These are phyloP conservation scores for Phytophthora europaea DNA, from an alignment of 352 stramenopile species.

Conservation along the genomic window DNA sequence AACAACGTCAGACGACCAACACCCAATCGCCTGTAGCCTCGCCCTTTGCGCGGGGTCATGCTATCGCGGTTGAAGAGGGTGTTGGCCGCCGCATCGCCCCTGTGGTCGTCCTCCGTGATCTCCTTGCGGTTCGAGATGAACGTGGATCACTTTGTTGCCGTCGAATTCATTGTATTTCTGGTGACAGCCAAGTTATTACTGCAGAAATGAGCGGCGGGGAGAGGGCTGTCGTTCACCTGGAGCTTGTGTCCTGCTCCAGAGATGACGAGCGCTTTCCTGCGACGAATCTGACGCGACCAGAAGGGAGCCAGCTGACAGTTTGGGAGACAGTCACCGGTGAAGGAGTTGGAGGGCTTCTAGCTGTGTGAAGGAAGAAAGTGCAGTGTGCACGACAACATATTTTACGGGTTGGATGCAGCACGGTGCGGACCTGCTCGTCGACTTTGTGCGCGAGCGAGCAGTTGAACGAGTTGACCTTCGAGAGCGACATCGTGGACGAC, in stretches of 20 bases:
- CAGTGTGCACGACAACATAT: too few relatives aligned
- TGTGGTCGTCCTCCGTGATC: conserved; percentile 79
- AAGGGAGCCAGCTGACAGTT: conserved; percentile 1
- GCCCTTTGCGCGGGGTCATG: conserved; percentile 69
- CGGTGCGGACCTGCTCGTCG: conserved; percentile 39
- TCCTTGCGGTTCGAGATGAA: conserved; percentile 85
- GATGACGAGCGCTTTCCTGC: conserved; percentile 37
- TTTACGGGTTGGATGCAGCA: conserved; percentile 60
- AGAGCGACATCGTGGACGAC: conserved; percentile 59
- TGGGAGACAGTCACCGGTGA: conserved; percentile 40
- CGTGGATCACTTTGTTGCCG: conserved; percentile 12
- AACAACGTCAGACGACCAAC: not conserved
- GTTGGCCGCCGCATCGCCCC: conserved; percentile 47
- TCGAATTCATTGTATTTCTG: conserved; percentile 1
- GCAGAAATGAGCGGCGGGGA: conserved; percentile 6
- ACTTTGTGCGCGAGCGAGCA: conserved; percentile 75
- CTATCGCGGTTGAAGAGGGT: conserved; percentile 81
- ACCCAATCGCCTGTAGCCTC: not conserved
- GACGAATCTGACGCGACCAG: conserved; percentile 19
- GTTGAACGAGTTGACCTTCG: conserved; percentile 60
- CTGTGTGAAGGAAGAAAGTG: too few relatives aligned
- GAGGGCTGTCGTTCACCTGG: conserved; percentile 23
- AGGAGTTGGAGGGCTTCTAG: too few relatives aligned
- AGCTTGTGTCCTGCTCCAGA: conserved; percentile 50
- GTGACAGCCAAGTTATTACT: too few relatives aligned